Evolutionary conservation across 768 basidiomycete genomes (phyloP), one percentile per base, ranked within the genome.

Genomic region (Cantharellus cinnabarinus): DNA sequence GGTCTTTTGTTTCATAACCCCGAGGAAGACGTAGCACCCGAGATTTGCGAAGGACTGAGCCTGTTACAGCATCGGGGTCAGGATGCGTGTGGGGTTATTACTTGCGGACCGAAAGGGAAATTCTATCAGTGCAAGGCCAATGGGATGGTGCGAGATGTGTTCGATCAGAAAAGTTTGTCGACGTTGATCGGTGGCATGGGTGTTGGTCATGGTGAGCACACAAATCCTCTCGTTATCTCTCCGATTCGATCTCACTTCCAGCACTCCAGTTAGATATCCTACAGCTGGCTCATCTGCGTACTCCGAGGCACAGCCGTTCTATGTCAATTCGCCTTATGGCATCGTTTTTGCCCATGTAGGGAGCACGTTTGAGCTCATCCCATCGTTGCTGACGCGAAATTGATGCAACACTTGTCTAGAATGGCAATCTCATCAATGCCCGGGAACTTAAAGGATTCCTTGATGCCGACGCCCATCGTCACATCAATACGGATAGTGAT

Each of bases 291-390:
- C 89, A 67, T 95, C 90, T 60, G 87, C 91, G 60, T 87, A 95
- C 64, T 84, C 94, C 5, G 95, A 99, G 69, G 93, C 95, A 4
- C 95, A 99, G 68, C 95, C 95, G 1, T 99, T 99, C 76, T 99
- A 99, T 68, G 95, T 99, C 65, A 99, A 99, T 73, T 94, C 91
- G n/a, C 95, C 95, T 2, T 99, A 98, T 69, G 95, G 95, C 57
- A 94, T 99, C 67, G 89, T 93, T 62, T 85, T 99, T 68, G 95
- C 89, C 20, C 94, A 99, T 75, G 94, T 93, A 69, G 63, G 83
- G 74, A 37, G 20, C 52, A 52, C 35, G 42, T 37, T 42, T 55
- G 3, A 41, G 59, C 10, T 56, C 41, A 55, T 35, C 10, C 51
- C 20, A 62, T 3, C n/a, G 38, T 61, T 56, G 63, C 35, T 56